phyloP scores from a whole-genome alignment of 2,329 filamentous ascomycete species.

The Phyllosticta ampelicida region DNA sequence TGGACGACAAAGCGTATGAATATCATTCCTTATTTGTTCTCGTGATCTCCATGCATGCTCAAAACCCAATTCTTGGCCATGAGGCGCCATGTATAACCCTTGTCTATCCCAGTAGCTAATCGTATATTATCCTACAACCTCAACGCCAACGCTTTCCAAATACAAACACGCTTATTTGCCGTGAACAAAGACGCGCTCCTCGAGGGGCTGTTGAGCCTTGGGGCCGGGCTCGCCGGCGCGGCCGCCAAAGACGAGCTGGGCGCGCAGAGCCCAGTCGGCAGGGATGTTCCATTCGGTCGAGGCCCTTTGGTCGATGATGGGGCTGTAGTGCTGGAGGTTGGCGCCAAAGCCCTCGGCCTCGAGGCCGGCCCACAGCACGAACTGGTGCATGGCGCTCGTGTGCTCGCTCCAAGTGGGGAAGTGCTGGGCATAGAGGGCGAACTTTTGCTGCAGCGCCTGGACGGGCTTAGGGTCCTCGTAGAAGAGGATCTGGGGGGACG shows the following conservation, averaged over 20 bases:
- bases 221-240: constrained; percentile 45
- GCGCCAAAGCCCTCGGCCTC: constrained; percentile 75
- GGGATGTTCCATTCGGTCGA: constrained; percentile 59
- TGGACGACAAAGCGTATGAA: background rate
- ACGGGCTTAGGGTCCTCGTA: constrained; percentile 67
- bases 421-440: constrained; percentile 63
- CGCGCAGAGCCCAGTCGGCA: constrained; percentile 61
- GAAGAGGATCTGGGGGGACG: constrained; percentile 55
- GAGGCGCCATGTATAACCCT: background rate
- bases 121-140: background rate
- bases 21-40: background rate
- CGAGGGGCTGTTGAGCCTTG: constrained; percentile 55
- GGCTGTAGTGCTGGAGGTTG: constrained; percentile 92
- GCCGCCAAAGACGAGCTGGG: constrained; percentile 77
- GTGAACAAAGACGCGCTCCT: constrained; percentile 47
- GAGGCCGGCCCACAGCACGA: constrained; percentile 67
- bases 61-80: background rate
- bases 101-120: background rate
- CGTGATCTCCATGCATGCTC: background rate
- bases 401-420: constrained; percentile 71
- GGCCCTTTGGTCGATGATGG: constrained; percentile 66
- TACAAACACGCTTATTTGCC: constrained; percentile 13
- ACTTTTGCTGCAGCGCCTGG: constrained; percentile 55
- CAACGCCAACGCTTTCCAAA: background rate
- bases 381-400: constrained; percentile 73